These are phyloP conservation scores for Ganoderma resinaceum DNA, from an alignment of 1,284 basidiomycete genomes.

Conservation along the genomic window DNA sequence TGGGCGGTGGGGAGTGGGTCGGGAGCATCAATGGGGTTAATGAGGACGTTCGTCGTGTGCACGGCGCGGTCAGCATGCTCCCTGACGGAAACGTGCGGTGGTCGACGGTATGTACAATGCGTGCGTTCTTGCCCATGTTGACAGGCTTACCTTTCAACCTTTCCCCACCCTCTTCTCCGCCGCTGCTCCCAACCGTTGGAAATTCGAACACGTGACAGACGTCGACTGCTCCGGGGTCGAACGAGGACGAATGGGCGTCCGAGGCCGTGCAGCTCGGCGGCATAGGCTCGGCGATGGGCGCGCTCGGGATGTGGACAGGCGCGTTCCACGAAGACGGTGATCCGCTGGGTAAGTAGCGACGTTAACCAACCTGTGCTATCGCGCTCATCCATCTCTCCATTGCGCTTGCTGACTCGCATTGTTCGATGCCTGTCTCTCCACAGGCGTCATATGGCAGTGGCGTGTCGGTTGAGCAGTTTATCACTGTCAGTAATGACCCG, in stretches of 20 bases:
- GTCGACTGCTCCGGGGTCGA: conserved; percentile 19
- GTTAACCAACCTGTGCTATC: background rate
- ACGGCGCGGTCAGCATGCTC: conserved; percentile 58
- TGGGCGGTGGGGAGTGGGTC: conserved; percentile 46
- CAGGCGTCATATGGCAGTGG: conserved; percentile 30
- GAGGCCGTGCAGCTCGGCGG: conserved; percentile 65
- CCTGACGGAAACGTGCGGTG: conserved; percentile 59
- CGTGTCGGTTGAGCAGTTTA: conserved; percentile 19
- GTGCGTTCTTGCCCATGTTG: background rate
- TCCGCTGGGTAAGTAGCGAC: conserved; percentile 50
- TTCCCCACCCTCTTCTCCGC: background rate
- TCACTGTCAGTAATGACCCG: background rate
- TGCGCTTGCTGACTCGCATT: background rate
- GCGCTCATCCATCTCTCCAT: background rate
- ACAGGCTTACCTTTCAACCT: background rate
- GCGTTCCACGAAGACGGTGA: conserved; percentile 55
- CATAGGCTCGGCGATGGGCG: conserved; percentile 56
- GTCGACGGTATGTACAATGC: conserved; percentile 53
- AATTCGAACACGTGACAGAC: conserved; percentile 14
- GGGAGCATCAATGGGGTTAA: conserved; percentile 12
- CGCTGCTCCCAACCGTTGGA: too few species aligned
- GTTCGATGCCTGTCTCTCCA: too few species aligned
- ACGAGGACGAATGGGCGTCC: conserved; percentile 53
- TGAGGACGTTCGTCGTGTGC: conserved; percentile 41
- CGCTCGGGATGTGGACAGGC: conserved; percentile 68